Evolutionary conservation across 78 protist genomes (phyloP).

Genomic region (Chrysochromulina tobinii): DNA sequence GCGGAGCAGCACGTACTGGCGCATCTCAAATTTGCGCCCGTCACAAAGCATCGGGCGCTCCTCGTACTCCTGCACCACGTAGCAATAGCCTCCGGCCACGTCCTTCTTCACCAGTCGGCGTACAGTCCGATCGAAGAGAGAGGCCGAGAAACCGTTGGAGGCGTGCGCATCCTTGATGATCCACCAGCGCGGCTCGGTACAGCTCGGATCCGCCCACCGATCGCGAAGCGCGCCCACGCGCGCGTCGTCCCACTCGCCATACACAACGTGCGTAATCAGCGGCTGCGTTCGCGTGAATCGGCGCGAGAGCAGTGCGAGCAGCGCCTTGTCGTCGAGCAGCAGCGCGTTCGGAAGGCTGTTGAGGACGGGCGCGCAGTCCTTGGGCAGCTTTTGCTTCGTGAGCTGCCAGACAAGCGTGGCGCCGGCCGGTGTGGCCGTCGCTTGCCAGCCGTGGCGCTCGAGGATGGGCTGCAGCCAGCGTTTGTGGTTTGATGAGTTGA

Average conservation of each 20-base stretch:
- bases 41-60: conserved; percentile 48
- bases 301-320: neutral
- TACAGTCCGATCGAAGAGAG: neutral
- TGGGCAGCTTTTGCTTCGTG: neutral
- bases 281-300: neutral
- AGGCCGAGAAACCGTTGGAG: neutral
- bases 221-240: neutral
- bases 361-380: neutral
- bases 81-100: conserved; percentile 17
- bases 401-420: neutral
- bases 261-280: neutral
- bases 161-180: conserved; percentile 7
- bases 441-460: no score
- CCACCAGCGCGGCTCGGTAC: neutral
- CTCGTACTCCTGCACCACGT: conserved; percentile 68
- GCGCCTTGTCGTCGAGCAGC: conserved; percentile 3
- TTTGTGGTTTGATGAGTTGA: no score
- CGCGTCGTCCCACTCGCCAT: neutral
- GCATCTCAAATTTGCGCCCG: conserved; percentile 68
- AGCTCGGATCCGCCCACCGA: neutral
- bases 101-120: neutral
- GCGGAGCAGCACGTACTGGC: conserved; percentile 65
- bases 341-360: neutral
- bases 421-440: neutral
- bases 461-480: no score